Conservation (phyloP, 2,329 filamentous ascomycete species). For the Ilyonectria sp. region DNA sequence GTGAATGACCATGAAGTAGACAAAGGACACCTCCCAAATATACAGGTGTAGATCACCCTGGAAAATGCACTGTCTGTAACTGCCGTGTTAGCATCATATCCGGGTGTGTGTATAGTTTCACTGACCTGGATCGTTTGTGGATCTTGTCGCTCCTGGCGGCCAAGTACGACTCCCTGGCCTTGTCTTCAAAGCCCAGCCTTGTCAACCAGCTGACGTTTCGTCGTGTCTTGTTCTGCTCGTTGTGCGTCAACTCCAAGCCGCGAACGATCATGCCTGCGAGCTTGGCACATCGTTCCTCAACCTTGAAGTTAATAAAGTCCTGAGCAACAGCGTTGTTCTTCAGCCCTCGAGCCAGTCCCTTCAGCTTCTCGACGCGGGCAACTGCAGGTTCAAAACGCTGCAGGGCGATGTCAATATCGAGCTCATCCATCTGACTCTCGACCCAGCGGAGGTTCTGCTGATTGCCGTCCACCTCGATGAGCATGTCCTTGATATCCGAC, state of each 20-base stretch:
- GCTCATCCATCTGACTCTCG: slow-evolving; percentile 92
- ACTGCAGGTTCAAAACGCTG: slow-evolving; percentile 92
- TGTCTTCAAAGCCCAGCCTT: slow-evolving; percentile 90
- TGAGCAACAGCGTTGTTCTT: slow-evolving; percentile 91
- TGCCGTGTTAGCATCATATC: slow-evolving; percentile 27
- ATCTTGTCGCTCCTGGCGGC: slow-evolving; percentile 84
- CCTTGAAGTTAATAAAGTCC: slow-evolving; percentile 92
- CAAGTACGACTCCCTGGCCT: slow-evolving; percentile 89
- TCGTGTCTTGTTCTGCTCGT: slow-evolving; percentile 82
- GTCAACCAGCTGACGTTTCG: slow-evolving; percentile 88
- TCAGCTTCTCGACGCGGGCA: slow-evolving; percentile 85
- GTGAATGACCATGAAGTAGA: slow-evolving; percentile 94
- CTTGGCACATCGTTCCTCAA: slow-evolving; percentile 85
- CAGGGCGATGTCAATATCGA: slow-evolving; percentile 95
- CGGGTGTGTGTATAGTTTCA: background rate
- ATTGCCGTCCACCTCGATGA: slow-evolving; percentile 96
- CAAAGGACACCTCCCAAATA: slow-evolving; percentile 94
- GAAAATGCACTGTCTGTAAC: slow-evolving; percentile 87
- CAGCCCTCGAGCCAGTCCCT: slow-evolving; percentile 82
- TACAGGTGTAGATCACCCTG: slow-evolving; percentile 94
- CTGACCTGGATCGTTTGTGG: slow-evolving; percentile 83
- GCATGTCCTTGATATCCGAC: slow-evolving; percentile 86
- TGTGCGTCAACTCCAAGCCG: slow-evolving; percentile 83
- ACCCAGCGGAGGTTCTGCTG: slow-evolving; percentile 98
- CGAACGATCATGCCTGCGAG: slow-evolving; percentile 84